Conservation (phyloP, 331 rosid genomes). For the Spiraea crenata region DNA sequence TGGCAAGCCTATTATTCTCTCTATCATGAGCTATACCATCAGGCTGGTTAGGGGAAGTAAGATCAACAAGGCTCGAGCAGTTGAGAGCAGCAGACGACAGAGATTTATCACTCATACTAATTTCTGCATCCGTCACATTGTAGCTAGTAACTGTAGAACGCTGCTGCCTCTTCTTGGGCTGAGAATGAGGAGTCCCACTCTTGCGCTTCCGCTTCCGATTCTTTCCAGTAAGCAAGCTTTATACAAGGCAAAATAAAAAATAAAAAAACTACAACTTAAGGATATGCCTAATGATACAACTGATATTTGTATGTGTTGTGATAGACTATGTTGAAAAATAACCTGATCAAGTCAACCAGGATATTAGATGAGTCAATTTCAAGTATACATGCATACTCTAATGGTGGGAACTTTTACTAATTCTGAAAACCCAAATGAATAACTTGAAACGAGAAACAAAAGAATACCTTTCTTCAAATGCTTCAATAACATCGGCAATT, state of each 20-base stretch:
- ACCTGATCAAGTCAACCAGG: not conserved
- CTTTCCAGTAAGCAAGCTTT: constrained; percentile 60
- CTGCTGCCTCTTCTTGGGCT: constrained; percentile 70
- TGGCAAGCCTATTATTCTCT: constrained; percentile 34
- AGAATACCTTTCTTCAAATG: constrained; percentile 74
- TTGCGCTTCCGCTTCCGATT: constrained; percentile 65
- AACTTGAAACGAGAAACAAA: not conserved
- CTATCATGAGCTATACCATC: constrained; percentile 38
- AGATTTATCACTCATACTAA: constrained; percentile 32
- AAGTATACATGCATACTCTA: not conserved
- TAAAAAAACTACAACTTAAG: not conserved
- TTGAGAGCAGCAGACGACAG: constrained; percentile 41
- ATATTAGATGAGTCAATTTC: not conserved
- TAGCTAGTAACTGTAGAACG: constrained; percentile 45
- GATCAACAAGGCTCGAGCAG: constrained; percentile 25
- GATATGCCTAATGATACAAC: not conserved
- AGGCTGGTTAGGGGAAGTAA: constrained; percentile 46
- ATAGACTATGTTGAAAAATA: not conserved
- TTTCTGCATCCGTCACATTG: constrained; percentile 49
- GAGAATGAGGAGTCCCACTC: constrained; percentile 46
- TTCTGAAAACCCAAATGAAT: not conserved
- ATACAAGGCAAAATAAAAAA: constrained; percentile 7
- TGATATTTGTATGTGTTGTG: not conserved
- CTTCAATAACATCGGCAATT: constrained; percentile 70
- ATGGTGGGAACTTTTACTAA: not conserved